These are phyloP conservation scores for Pseudogymnoascus sp. DNA, from an alignment of 2,329 filamentous ascomycete genomes.

Conservation along the genomic window DNA sequence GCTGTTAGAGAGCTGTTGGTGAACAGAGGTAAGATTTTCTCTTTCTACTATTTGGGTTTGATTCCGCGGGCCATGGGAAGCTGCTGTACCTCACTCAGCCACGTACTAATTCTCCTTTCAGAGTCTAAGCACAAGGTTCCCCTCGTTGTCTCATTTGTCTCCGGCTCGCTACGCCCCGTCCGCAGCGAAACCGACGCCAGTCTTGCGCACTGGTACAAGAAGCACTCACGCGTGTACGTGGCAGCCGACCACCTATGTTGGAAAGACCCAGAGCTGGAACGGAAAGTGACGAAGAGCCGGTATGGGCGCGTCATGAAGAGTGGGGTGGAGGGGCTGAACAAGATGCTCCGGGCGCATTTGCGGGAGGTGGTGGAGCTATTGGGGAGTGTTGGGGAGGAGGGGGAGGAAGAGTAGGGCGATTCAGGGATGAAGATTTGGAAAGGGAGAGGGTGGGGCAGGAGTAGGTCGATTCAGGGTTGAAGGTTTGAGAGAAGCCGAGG, in stretches of 20 bases:
- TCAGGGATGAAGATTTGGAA: background rate
- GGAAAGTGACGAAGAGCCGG: constrained; percentile 50
- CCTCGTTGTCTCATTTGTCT: constrained; percentile 73
- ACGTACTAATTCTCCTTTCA: constrained; percentile 24
- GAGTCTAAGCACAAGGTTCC: constrained; percentile 60
- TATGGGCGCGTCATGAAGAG: constrained; percentile 52
- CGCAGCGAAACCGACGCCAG: constrained; percentile 68
- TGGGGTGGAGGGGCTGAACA: constrained; percentile 38
- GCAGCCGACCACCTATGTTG: constrained; percentile 68
- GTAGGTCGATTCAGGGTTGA: background rate
- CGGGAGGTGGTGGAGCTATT: constrained; percentile 46
- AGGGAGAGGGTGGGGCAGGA: background rate
- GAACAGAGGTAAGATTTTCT: constrained; percentile 51
- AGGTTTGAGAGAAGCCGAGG: background rate
- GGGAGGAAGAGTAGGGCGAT: constrained; percentile 15
- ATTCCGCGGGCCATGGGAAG: background rate
- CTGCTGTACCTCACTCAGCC: background rate
- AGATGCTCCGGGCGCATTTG: constrained; percentile 49
- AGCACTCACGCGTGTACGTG: constrained; percentile 72
- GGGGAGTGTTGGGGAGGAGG: constrained; percentile 16
- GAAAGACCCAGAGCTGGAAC: constrained; percentile 50
- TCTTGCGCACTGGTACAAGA: constrained; percentile 73
- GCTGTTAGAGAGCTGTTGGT: constrained; percentile 75
- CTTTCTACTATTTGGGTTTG: background rate
- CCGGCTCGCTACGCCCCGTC: constrained; percentile 66